phyloP scores from a whole-genome alignment of 345 rosid species.

The Eucalyptus regnans region DNA sequence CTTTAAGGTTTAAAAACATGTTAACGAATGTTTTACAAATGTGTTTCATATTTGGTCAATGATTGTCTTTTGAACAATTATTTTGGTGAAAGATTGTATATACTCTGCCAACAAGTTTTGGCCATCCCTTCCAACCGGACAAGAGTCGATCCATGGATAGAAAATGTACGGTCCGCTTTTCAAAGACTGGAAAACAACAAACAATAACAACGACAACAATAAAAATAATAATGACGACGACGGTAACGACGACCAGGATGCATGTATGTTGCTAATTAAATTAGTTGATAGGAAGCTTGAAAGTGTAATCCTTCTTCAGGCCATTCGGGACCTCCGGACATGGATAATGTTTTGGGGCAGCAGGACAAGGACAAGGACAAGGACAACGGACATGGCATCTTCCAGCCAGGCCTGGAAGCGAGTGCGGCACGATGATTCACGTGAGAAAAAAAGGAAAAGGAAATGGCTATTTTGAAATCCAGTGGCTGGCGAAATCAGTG shows the following conservation, averaged over 20 bases:
- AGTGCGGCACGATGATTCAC: background rate
- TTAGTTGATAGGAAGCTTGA: background rate
- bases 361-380: background rate
- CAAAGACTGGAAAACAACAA: rapidly evolving
- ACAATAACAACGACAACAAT: rapidly evolving
- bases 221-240: rapidly evolving
- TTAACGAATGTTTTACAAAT: background rate
- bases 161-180: background rate
- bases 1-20: background rate
- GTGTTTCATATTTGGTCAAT: background rate
- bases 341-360: background rate
- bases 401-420: background rate
- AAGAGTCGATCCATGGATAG: background rate
- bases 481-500: background rate
- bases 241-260: background rate
- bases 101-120: background rate
- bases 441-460: rapidly evolving
- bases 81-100: background rate
- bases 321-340: background rate
- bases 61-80: background rate
- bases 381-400: background rate
- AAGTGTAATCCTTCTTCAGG: background rate
- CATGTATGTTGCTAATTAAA: background rate
- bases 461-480: background rate
- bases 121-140: background rate